These are phyloP conservation scores for Aspergillus panamensis DNA, from an alignment of 495 filamentous ascomycete genomes.

Conservation along the genomic window DNA sequence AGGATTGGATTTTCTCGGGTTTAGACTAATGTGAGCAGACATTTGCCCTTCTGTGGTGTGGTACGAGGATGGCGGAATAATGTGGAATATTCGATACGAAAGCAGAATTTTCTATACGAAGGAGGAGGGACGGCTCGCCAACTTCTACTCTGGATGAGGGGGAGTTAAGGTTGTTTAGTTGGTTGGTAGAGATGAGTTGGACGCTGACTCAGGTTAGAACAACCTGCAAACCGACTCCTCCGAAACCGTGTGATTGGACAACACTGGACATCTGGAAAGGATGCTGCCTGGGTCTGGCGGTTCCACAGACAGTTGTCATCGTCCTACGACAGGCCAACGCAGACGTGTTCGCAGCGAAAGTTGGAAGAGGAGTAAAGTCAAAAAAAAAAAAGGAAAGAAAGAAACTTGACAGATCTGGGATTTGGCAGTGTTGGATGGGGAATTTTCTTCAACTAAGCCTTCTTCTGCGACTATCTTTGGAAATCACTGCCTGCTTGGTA, in stretches of 20 bases:
- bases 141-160: not conserved
- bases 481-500: not conserved
- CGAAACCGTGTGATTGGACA: conserved; percentile 9
- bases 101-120: too few species aligned
- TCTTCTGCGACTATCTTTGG: conserved; percentile 1
- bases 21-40: too few species aligned
- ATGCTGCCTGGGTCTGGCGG: conserved; percentile 13
- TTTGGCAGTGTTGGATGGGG: too few species aligned
- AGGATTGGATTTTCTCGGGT: too few species aligned
- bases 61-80: too few species aligned
- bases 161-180: not conserved
- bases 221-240: conserved; percentile 11
- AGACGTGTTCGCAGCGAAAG: not conserved
- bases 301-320: conserved; percentile 24
- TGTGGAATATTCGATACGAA: too few species aligned
- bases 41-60: too few species aligned
- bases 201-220: conserved; percentile 9
- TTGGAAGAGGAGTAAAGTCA: not conserved
- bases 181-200: not conserved
- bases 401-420: not conserved
- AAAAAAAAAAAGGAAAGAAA: not conserved
- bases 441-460: conserved; percentile 1
- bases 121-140: too few species aligned
- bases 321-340: not conserved
- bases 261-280: conserved; percentile 8